Percentiles rank a stretch among this genome's conserved stretches.
phyloP scores from a whole-genome alignment of 2,329 filamentous ascomycete genomes.

The Sordariomycetes sp. region DNA sequence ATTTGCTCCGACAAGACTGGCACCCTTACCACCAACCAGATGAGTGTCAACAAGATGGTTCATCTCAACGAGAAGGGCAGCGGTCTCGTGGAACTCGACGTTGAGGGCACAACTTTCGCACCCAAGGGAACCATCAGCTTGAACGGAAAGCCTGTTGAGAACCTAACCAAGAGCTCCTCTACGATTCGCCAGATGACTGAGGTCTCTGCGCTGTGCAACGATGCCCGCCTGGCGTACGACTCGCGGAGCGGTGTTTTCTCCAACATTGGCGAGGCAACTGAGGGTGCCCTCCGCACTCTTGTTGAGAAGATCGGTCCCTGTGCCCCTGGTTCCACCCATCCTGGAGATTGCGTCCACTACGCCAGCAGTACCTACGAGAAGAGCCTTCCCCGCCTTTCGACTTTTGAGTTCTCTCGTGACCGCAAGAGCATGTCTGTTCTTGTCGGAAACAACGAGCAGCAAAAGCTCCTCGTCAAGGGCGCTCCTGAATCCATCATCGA shows the following conservation, averaged over 20 bases:
- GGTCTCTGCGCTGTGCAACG: constrained; percentile 76
- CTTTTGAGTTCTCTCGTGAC: constrained; percentile 94
- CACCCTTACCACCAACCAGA: constrained; percentile 96
- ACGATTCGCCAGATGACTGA: constrained; percentile 73
- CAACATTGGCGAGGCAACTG: constrained; percentile 88
- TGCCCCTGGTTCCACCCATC: constrained; percentile 42
- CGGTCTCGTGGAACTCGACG: constrained; percentile 74
- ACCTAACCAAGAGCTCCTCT: constrained; percentile 61
- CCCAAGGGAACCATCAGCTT: constrained; percentile 67
- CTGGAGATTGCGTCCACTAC: constrained; percentile 64
- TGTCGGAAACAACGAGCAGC: constrained; percentile 57
- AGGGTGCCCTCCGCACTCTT: constrained; percentile 82
- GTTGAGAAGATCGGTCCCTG: constrained; percentile 91
- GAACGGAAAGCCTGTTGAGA: constrained; percentile 57
- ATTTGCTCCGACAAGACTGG: constrained; percentile 99
- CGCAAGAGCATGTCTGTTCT: constrained; percentile 99
- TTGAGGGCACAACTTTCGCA: constrained; percentile 88
- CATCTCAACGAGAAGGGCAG: constrained; percentile 67
- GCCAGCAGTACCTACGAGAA: constrained; percentile 80
- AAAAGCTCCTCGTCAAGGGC: constrained; percentile 90
- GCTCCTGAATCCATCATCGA: constrained; percentile 92
- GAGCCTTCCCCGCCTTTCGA: constrained; percentile 65
- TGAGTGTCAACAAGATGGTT: constrained; percentile 93
- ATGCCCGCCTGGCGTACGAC: constrained; percentile 77
- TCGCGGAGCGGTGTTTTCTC: constrained; percentile 63